Percentiles rank a stretch among this genome's conserved stretches.
Evolutionary conservation across 169 alveolate genomes (phyloP).

Genomic region (Plasmodium vivax): DNA sequence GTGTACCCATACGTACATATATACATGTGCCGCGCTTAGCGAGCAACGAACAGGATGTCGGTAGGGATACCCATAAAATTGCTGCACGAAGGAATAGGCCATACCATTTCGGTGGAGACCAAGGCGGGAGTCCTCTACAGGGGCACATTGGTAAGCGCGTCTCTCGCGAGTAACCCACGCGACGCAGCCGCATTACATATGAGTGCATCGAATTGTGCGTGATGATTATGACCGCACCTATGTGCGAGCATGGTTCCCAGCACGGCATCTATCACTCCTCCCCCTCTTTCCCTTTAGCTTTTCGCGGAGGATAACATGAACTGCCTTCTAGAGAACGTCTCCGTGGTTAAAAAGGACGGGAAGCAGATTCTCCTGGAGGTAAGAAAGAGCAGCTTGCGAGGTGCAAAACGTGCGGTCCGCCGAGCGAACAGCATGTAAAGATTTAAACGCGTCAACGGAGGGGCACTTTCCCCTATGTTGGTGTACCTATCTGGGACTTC

Average conservation of each 20-base stretch:
- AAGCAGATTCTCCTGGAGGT: conserved; percentile 93
- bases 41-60: conserved; percentile 82
- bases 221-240: neutral
- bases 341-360: conserved; percentile 97
- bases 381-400: neutral
- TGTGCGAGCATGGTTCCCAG: neutral
- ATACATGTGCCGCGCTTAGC: neutral
- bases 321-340: conserved; percentile 96
- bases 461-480: neutral
- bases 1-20: neutral
- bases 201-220: neutral
- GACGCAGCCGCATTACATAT: too few relatives aligned
- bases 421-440: neutral
- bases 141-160: conserved; percentile 95
- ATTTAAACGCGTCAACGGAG: neutral
- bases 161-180: conserved; percentile 9
- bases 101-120: conserved; percentile 97
- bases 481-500: too few relatives aligned
- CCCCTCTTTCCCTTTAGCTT: conserved; percentile 32
- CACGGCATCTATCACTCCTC: neutral
- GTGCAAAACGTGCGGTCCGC: neutral
- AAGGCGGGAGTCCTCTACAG: conserved; percentile 95
- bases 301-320: conserved; percentile 98
- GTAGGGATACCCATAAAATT: conserved; percentile 98
- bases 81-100: conserved; percentile 98